Evolutionary conservation across 2,329 filamentous ascomycete genomes (phyloP).

Genomic region (Colletotrichum navitas): DNA sequence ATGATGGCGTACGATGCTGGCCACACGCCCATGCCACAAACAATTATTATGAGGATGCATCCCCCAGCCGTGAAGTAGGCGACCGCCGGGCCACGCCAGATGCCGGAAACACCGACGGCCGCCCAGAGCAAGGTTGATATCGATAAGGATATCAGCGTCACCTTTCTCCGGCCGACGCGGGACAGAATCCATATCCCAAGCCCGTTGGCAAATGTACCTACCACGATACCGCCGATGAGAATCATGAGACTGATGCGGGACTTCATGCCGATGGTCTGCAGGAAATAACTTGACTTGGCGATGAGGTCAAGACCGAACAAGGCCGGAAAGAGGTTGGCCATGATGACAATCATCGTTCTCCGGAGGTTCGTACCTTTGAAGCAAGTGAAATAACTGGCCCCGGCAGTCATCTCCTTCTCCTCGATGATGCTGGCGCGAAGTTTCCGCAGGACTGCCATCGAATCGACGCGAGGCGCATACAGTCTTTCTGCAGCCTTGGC

Average conservation of each 20-base stretch:
- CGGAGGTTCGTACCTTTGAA: conserved; percentile 58
- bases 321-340: conserved; percentile 56
- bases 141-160: conserved; percentile 52
- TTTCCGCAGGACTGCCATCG: conserved; percentile 38
- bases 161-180: conserved; percentile 53
- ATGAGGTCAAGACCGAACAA: conserved; percentile 60
- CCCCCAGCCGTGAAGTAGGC: conserved; percentile 55
- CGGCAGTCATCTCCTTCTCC: conserved; percentile 49
- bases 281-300: conserved; percentile 56
- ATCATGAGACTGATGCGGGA: conserved; percentile 53
- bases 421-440: conserved; percentile 55
- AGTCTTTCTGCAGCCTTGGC: conserved; percentile 43
- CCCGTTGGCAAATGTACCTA: conserved; percentile 58
- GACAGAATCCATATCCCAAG: conserved; percentile 58
- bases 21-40: conserved; percentile 57
- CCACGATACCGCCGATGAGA: conserved; percentile 58
- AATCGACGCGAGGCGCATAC: conserved; percentile 43
- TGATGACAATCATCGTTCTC: conserved; percentile 55
- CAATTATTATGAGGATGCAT: conserved; percentile 59
- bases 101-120: conserved; percentile 60
- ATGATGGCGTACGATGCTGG: conserved; percentile 56
- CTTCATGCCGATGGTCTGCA: conserved; percentile 50
- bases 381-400: conserved; percentile 56
- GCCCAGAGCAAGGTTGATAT: conserved; percentile 55
- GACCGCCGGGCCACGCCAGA: conserved; percentile 53